Conservation (phyloP, 2,329 filamentous ascomycete species). For the Cytospora piceae region DNA sequence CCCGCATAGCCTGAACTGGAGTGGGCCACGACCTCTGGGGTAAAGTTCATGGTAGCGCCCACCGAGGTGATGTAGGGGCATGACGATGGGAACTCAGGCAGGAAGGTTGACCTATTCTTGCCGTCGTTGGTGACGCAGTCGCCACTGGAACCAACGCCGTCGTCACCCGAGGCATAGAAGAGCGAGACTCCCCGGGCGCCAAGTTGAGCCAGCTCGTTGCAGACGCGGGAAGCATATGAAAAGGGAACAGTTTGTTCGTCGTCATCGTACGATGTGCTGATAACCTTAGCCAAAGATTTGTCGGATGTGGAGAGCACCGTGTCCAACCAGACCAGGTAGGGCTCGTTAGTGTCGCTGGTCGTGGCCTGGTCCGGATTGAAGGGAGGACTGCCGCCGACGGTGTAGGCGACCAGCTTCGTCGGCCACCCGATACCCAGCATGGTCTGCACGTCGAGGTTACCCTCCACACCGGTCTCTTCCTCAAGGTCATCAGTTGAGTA, state of each 20-base stretch:
- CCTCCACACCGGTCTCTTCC: constrained; percentile 51
- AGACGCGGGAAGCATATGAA: constrained; percentile 56
- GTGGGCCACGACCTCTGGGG: constrained; percentile 44
- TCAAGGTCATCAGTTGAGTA: constrained; percentile 36
- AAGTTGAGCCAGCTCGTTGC: constrained; percentile 65
- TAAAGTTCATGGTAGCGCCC: constrained; percentile 43
- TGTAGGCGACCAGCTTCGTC: constrained; percentile 39
- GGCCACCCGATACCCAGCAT: constrained; percentile 39
- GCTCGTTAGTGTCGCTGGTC: constrained; percentile 38
- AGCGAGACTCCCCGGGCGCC: constrained; percentile 68
- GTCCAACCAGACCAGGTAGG: constrained; percentile 52
- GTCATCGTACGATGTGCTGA: constrained; percentile 70
- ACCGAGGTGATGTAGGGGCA: constrained; percentile 67
- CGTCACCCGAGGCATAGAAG: constrained; percentile 67
- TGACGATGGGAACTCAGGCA: constrained; percentile 44
- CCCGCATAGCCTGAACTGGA: constrained; percentile 37
- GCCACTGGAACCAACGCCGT: constrained; percentile 43
- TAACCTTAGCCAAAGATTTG: constrained; percentile 59
- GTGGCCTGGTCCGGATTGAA: constrained; percentile 31
- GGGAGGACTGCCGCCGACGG: constrained; percentile 40
- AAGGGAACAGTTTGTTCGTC: constrained; percentile 65
- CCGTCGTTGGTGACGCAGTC: constrained; percentile 35
- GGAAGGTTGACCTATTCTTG: constrained; percentile 45
- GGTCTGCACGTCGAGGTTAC: constrained; percentile 64
- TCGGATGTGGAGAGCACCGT: constrained; percentile 58